These are phyloP conservation scores for Talaromyces sp. DNA, from an alignment of 2,329 filamentous ascomycete genomes.

Conservation along the genomic window DNA sequence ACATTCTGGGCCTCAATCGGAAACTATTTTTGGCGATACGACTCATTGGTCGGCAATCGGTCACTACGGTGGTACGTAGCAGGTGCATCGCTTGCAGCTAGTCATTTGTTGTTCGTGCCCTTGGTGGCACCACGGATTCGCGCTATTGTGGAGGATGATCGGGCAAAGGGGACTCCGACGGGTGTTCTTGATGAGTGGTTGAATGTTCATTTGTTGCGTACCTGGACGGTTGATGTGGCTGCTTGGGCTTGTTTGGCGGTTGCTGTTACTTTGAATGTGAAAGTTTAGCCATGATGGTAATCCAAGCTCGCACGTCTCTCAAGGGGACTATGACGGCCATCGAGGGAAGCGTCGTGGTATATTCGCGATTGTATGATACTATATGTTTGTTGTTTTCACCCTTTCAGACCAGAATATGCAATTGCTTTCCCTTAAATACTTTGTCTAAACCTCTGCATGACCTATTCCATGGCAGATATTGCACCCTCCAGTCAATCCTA, in stretches of 20 bases:
- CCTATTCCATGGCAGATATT: no score
- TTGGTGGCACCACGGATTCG: conserved; percentile 9
- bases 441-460: no score
- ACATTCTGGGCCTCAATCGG: conserved; percentile 16
- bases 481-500: no score
- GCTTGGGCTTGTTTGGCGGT: conserved; percentile 16
- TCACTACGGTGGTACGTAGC: conserved; percentile 18
- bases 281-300: neutral
- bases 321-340: no score
- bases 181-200: conserved; percentile 14
- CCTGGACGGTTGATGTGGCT: conserved; percentile 16
- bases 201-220: conserved; percentile 6
- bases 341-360: neutral
- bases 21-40: conserved; percentile 18
- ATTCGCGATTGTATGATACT: neutral
- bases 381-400: neutral
- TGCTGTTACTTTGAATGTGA: conserved; percentile 9
- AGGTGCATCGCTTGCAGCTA: conserved; percentile 6
- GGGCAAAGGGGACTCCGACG: conserved; percentile 1
- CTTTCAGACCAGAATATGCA: no score
- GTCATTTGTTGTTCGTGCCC: conserved; percentile 19
- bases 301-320: neutral
- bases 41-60: conserved; percentile 3
- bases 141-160: conserved; percentile 11
- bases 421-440: no score